These are phyloP conservation scores for Aspergillus bertholletiae DNA, from an alignment of 495 filamentous ascomycete species.

Conservation along the genomic window DNA sequence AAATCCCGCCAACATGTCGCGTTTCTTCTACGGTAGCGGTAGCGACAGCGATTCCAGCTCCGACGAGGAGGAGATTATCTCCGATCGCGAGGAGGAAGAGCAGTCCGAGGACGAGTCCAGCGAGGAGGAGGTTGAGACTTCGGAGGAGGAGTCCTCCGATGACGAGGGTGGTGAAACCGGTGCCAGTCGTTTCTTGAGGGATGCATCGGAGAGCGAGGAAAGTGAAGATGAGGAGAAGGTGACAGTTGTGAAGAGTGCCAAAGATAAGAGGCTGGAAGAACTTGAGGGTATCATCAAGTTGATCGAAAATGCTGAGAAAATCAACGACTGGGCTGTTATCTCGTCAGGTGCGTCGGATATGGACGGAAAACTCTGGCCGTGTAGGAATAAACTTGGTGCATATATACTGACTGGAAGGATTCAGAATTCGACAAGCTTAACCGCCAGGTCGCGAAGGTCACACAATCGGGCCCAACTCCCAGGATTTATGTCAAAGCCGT, in stretches of 20 bases:
- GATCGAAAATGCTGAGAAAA: conserved; percentile 96
- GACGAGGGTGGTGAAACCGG: conserved; percentile 67
- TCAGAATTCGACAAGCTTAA: conserved; percentile 97
- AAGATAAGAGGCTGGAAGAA: conserved; percentile 94
- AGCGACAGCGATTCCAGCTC: conserved; percentile 75
- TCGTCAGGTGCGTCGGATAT: conserved; percentile 63
- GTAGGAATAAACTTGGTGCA: neutral
- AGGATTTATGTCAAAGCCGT: conserved; percentile 91
- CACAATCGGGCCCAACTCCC: conserved; percentile 70
- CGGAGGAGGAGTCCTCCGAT: conserved; percentile 55
- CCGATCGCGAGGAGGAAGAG: conserved; percentile 64
- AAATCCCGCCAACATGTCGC: conserved; percentile 57
- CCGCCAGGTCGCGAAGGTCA: conserved; percentile 77
- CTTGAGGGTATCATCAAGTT: conserved; percentile 81
- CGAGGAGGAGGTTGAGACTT: conserved; percentile 56
- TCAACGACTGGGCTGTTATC: conserved; percentile 93
- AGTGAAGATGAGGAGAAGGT: conserved; percentile 78
- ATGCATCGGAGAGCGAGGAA: conserved; percentile 73
- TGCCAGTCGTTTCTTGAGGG: conserved; percentile 75
- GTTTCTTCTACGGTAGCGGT: conserved; percentile 92
- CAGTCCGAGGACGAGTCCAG: conserved; percentile 75
- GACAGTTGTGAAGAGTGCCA: conserved; percentile 89
- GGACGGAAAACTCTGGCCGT: conserved; percentile 5
- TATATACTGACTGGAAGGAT: conserved; percentile 19
- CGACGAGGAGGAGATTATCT: conserved; percentile 90